phyloP scores from a whole-genome alignment of 805 yeast genomes.

The Kazachstania kunashirensis region DNA sequence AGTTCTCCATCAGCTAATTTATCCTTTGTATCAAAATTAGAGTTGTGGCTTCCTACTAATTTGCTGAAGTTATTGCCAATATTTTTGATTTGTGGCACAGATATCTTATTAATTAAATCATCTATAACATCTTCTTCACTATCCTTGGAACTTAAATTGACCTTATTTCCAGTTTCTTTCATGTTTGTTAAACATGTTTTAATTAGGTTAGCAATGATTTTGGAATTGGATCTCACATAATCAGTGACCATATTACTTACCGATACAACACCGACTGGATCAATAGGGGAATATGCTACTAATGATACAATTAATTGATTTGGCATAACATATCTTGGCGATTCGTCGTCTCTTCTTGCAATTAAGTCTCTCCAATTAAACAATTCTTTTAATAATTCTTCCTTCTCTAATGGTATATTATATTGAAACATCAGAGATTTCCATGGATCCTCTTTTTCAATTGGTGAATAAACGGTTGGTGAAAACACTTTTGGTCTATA shows the following conservation, averaged over 20 bases:
- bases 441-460: constrained; percentile 60
- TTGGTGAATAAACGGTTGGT: constrained; percentile 38
- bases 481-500: constrained; percentile 38
- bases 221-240: constrained; percentile 47
- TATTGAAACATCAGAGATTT: constrained; percentile 49
- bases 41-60: neutral
- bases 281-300: constrained; percentile 49
- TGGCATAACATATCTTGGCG: constrained; percentile 73
- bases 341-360: constrained; percentile 77
- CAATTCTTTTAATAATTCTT: constrained; percentile 48
- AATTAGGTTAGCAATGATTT: constrained; percentile 50
- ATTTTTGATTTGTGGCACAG: constrained; percentile 15
- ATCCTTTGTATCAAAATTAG: neutral
- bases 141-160: neutral
- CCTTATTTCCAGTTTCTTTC: constrained; percentile 5
- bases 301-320: constrained; percentile 63
- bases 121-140: neutral
- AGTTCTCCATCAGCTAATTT: neutral
- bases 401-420: constrained; percentile 46
- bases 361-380: constrained; percentile 74
- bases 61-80: constrained; percentile 7
- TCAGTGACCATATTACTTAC: constrained; percentile 40
- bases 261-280: constrained; percentile 44
- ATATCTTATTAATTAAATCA: constrained; percentile 6
- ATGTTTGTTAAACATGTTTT: constrained; percentile 29